Percentiles rank a stretch among this genome's conserved stretches.
Evolutionary conservation across 164 flowering plant species (phyloP).

Genomic region (Chloranthus sessilifolius): DNA sequence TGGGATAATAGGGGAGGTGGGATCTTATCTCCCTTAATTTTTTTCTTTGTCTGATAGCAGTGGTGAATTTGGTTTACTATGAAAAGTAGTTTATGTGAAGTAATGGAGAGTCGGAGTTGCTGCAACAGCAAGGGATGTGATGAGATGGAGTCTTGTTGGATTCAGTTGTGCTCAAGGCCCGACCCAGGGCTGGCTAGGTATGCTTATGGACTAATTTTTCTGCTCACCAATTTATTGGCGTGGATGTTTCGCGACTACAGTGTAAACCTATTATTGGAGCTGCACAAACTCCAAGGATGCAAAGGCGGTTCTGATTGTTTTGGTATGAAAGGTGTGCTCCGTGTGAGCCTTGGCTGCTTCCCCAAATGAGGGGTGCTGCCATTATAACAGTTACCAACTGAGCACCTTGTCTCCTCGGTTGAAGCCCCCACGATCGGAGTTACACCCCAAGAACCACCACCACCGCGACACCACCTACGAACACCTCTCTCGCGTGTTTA

Average conservation of each 20-base stretch:
- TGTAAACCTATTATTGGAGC: constrained; percentile 32
- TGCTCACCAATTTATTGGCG: constrained; percentile 51
- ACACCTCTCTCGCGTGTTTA: too few relatives aligned
- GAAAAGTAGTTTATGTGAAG: too few relatives aligned
- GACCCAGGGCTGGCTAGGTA: constrained; percentile 94
- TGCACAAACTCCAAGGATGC: constrained; percentile 63
- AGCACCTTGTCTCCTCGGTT: too few relatives aligned
- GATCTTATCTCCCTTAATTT: too few relatives aligned
- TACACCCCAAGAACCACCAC: too few relatives aligned
- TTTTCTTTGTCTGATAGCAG: too few relatives aligned
- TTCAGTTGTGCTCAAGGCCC: constrained; percentile 52
- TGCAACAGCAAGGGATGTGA: constrained; percentile 18
- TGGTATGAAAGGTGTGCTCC: constrained; percentile 81
- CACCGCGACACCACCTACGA: too few relatives aligned
- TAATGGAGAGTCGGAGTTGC: constrained; percentile 1
- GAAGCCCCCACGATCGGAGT: too few relatives aligned
- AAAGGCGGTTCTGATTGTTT: constrained; percentile 55
- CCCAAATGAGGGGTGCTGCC: too few relatives aligned
- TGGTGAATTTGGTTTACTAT: too few relatives aligned
- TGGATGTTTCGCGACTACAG: constrained; percentile 88
- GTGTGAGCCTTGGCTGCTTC: constrained; percentile 88
- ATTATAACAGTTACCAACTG: too few relatives aligned
- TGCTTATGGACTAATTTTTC: constrained; percentile 64
- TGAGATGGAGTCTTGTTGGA: constrained; percentile 43
- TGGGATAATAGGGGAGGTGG: too few relatives aligned